These are phyloP conservation scores for Trametes cingulata DNA, from an alignment of 768 basidiomycete species.

Conservation along the genomic window DNA sequence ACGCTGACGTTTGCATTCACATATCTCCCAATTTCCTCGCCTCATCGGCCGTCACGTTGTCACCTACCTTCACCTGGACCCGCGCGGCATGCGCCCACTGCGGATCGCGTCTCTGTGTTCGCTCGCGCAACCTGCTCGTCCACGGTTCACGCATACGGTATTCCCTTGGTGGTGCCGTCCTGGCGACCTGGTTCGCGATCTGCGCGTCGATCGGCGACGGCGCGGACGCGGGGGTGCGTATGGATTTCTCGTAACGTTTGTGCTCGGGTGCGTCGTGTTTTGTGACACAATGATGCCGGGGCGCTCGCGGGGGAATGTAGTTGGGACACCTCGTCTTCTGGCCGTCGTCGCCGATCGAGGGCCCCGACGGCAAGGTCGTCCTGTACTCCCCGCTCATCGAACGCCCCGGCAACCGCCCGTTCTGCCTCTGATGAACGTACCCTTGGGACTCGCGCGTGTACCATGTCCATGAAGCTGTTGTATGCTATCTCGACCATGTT, in stretches of 20 bases:
- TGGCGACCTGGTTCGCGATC: neutral
- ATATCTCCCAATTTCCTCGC: too few relatives aligned
- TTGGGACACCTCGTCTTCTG: neutral
- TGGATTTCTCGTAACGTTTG: conserved; percentile 1
- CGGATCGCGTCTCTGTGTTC: too few relatives aligned
- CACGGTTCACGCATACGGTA: conserved; percentile 3
- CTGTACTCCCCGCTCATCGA: conserved; percentile 1
- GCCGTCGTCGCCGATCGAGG: neutral
- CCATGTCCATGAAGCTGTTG: too few relatives aligned
- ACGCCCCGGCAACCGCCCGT: neutral
- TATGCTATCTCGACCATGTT: neutral
- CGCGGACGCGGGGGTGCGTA: conserved; percentile 1
- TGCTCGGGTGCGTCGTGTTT: too few relatives aligned
- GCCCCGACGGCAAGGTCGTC: neutral
- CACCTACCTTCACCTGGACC: too few relatives aligned
- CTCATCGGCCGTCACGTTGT: too few relatives aligned
- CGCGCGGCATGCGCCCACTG: too few relatives aligned
- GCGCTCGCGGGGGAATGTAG: neutral
- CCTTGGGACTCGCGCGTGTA: too few relatives aligned
- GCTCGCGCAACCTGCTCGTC: neutral
- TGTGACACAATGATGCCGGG: too few relatives aligned
- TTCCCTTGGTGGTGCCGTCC: conserved; percentile 2
- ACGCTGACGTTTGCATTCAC: neutral
- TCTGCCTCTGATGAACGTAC: neutral
- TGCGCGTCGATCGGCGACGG: conserved; percentile 4